Conservation (phyloP, 768 basidiomycete species). For the Lactarius deliciosus region DNA sequence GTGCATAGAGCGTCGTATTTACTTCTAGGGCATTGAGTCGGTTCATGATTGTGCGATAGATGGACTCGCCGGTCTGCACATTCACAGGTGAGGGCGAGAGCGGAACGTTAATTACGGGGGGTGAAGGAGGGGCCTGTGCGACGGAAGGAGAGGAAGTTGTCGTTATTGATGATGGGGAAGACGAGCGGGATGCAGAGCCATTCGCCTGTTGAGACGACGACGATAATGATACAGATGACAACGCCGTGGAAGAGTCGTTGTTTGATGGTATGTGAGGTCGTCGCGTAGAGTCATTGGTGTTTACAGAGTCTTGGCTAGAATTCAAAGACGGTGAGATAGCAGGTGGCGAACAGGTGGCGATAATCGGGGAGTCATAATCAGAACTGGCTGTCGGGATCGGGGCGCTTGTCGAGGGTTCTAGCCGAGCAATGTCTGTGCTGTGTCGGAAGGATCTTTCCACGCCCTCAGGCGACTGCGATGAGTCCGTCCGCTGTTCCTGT, state of each 20-base stretch:
- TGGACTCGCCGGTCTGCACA: slow-evolving; percentile 63
- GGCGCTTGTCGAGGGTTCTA: slow-evolving; percentile 10
- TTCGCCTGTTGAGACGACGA: slow-evolving; percentile 9
- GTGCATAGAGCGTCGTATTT: slow-evolving; percentile 79
- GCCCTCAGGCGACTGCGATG: not conserved
- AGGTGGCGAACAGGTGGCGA: slow-evolving; percentile 1
- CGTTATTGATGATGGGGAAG: slow-evolving; percentile 2
- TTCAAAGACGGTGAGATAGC: not conserved
- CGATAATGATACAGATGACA: slow-evolving; percentile 24
- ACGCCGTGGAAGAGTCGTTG: slow-evolving; percentile 10
- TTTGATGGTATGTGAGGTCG: slow-evolving; percentile 9
- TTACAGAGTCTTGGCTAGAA: not conserved
- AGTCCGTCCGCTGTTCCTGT: not conserved
- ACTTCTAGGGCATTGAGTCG: slow-evolving; percentile 80
- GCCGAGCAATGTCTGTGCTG: slow-evolving; percentile 20
- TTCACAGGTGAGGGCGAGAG: slow-evolving; percentile 31
- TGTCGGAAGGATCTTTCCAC: slow-evolving; percentile 18
- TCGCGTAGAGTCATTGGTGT: not conserved
- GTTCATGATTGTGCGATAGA: slow-evolving; percentile 96
- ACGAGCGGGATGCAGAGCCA: slow-evolving; percentile 4
- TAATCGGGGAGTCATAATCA: slow-evolving; percentile 9
- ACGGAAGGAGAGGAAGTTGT: slow-evolving; percentile 25
- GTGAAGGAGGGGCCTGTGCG: slow-evolving; percentile 12
- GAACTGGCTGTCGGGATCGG: not conserved
- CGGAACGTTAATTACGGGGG: slow-evolving; percentile 7